Conservation (phyloP, 225 moss, liverwort and hornwort genomes). For the Polytrichum formosum region DNA sequence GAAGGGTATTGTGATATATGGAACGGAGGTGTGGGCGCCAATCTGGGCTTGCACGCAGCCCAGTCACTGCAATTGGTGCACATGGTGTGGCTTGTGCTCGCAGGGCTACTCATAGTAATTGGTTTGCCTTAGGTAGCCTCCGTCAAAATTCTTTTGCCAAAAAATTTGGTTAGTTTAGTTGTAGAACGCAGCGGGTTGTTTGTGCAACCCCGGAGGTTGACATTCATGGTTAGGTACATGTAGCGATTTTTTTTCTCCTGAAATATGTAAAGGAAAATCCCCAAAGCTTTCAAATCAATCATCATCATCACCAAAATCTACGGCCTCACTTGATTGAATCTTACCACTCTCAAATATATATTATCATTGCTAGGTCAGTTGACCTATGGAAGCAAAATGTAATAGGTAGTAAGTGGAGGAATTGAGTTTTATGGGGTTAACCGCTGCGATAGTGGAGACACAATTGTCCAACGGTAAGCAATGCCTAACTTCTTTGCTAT, state of each 20-base stretch:
- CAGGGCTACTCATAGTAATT: conserved; percentile 68
- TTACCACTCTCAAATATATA: too few species aligned
- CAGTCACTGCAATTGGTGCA: conserved; percentile 87
- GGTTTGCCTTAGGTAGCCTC: conserved; percentile 41
- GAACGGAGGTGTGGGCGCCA: conserved; percentile 51
- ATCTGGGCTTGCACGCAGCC: conserved; percentile 58
- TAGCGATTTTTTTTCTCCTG: conserved; percentile 3
- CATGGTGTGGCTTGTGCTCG: conserved; percentile 76
- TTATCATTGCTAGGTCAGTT: too few species aligned
- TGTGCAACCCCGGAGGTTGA: conserved; percentile 3
- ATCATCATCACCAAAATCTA: too few species aligned
- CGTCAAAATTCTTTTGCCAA: background rate
- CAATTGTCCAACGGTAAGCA: too few species aligned
- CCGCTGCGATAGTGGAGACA: too few species aligned
- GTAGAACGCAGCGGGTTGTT: background rate
- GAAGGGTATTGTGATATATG: conserved; percentile 72
- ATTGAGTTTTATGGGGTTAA: too few species aligned
- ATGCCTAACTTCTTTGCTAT: too few species aligned
- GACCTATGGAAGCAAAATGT: too few species aligned
- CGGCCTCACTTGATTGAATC: too few species aligned
- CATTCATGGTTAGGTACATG: conserved; percentile 1
- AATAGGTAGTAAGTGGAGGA: too few species aligned
- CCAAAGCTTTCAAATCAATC: background rate
- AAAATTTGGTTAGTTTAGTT: background rate
- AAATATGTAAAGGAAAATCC: conserved; percentile 4